These are phyloP conservation scores for Saturnispora diversa DNA, from an alignment of 805 yeast genomes.

Conservation along the genomic window DNA sequence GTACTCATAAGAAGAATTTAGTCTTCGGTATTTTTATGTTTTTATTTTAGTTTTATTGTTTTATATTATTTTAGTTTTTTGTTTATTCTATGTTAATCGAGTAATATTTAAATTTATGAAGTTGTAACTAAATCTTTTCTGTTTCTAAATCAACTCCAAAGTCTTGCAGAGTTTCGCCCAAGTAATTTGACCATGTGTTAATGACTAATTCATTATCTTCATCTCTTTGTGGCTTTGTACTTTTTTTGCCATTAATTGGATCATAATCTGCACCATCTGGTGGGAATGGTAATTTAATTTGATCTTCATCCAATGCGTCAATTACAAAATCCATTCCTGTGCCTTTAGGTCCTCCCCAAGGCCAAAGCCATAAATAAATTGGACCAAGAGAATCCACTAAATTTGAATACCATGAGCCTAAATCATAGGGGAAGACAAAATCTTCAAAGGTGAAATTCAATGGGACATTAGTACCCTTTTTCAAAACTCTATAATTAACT, in stretches of 20 bases:
- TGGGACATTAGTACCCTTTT: constrained; percentile 21
- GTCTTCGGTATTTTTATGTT: not conserved
- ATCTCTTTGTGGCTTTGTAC: constrained; percentile 8
- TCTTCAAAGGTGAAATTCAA: constrained; percentile 48
- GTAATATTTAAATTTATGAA: constrained; percentile 4
- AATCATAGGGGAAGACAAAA: constrained; percentile 77
- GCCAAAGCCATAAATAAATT: constrained; percentile 56
- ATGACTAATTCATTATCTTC: constrained; percentile 15
- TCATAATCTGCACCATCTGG: constrained; percentile 60
- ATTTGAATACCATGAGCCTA: constrained; percentile 49
- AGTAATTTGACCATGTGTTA: constrained; percentile 54
- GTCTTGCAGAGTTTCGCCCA: constrained; percentile 80
- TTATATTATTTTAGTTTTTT: constrained; percentile 3
- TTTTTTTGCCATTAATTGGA: constrained; percentile 4
- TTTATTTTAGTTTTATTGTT: not conserved
- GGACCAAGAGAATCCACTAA: constrained; percentile 51
- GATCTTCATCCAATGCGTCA: constrained; percentile 51
- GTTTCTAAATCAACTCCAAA: constrained; percentile 80
- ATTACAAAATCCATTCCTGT: constrained; percentile 52
- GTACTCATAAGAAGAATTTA: constrained; percentile 37
- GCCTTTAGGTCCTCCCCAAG: constrained; percentile 58
- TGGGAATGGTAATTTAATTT: constrained; percentile 81
- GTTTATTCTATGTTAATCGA: constrained; percentile 2
- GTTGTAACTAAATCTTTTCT: constrained; percentile 30
- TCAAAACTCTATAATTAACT: constrained; percentile 19